Evolutionary conservation across 306 rosid genomes (phyloP).

Genomic region (Leucaena leucocephala): DNA sequence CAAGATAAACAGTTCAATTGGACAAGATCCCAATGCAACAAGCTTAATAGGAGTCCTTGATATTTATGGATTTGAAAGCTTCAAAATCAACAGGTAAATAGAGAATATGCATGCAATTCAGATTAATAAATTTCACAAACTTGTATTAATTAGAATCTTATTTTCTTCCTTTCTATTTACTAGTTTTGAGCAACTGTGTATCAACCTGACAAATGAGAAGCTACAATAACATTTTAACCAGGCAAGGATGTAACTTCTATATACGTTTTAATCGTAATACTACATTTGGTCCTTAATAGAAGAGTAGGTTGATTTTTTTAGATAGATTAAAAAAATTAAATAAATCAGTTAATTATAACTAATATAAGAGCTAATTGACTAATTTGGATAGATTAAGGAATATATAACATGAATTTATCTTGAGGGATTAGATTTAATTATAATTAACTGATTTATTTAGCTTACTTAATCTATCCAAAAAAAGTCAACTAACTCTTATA

Average conservation of each 20-base stretch:
- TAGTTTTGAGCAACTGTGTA: slow-evolving; percentile 91
- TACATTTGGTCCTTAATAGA: too few species aligned
- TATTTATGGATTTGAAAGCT: slow-evolving; percentile 90
- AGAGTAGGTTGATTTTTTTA: too few species aligned
- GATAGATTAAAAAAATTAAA: too few species aligned
- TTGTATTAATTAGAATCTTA: slow-evolving; percentile 20
- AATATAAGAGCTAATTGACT: too few species aligned
- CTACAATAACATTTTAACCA: slow-evolving; percentile 91
- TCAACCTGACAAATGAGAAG: slow-evolving; percentile 91
- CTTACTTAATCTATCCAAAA: too few species aligned
- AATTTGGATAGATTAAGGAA: too few species aligned
- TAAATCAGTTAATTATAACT: too few species aligned
- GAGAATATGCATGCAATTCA: not conserved
- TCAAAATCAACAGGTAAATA: slow-evolving; percentile 80
- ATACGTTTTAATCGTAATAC: slow-evolving; percentile 13
- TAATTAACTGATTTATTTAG: too few species aligned
- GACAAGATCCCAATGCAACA: slow-evolving; percentile 75
- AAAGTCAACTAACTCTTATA: too few species aligned
- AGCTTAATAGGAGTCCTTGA: slow-evolving; percentile 91
- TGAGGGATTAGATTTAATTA: too few species aligned
- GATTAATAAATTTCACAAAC: slow-evolving; percentile 20
- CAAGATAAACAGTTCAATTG: slow-evolving; percentile 83
- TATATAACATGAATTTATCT: too few species aligned
- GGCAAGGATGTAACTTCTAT: slow-evolving; percentile 51
- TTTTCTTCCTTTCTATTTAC: slow-evolving; percentile 27